Conservation (phyloP, 306 rosid genomes). For the Cicer arietinum region DNA sequence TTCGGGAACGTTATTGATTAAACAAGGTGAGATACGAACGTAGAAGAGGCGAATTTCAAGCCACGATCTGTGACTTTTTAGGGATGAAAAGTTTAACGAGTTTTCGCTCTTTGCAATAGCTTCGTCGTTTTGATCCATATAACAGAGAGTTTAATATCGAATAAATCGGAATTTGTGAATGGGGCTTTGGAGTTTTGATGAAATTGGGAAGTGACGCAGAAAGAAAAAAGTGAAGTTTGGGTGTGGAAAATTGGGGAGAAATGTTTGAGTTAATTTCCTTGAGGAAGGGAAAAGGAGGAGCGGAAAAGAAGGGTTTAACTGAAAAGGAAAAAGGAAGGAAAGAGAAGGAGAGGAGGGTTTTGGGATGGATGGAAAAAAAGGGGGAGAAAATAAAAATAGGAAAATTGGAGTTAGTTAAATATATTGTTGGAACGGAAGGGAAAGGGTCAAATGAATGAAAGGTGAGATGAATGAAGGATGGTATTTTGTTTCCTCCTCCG, state of each 20-base stretch:
- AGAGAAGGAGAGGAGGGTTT: no score
- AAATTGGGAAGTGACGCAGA: background rate
- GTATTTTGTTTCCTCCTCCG: background rate
- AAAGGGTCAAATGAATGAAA: background rate
- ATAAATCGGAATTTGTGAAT: background rate
- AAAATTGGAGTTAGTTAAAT: background rate
- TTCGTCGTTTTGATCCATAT: constrained; percentile 60
- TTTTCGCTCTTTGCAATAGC: constrained; percentile 48
- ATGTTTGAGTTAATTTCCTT: background rate
- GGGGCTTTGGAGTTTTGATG: background rate
- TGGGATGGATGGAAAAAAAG: background rate
- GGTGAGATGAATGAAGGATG: background rate
- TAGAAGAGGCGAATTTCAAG: constrained; percentile 72
- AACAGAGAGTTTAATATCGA: background rate
- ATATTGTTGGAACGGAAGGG: background rate
- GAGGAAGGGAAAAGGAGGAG: background rate
- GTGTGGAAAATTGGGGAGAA: background rate
- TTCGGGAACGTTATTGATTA: constrained; percentile 63
- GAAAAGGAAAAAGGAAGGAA: background rate
- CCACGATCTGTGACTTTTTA: constrained; percentile 57
- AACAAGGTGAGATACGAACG: constrained; percentile 71
- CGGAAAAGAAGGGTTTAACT: background rate
- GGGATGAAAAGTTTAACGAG: constrained; percentile 48
- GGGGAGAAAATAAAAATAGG: background rate
- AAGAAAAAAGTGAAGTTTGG: background rate